Evolutionary conservation across 1,284 basidiomycete genomes (phyloP), one percentile per base, ranked within the genome.

Genomic region (Fomitopsis schrenkii): DNA sequence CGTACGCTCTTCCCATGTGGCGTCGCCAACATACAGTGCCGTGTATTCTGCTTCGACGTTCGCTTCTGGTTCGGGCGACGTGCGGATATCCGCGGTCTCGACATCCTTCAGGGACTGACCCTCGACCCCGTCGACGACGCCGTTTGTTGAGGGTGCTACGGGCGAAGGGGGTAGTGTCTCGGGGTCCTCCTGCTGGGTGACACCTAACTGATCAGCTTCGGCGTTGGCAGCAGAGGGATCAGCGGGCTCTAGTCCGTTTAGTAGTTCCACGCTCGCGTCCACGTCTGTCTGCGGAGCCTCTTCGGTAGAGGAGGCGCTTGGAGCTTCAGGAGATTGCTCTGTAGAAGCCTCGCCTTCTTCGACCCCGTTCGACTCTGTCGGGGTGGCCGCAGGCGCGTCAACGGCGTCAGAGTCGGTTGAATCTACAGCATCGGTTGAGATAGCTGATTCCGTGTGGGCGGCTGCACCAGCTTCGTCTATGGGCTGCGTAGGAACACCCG

Each of bases 1-100:
- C 45, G 91, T 89, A 62, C 89, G 83, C 71, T 93, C 93, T 75
- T 97, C 95, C 95, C 94, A 97, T 2, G 85, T 89, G 26, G 84
- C 77, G 45, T 88, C 85, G 17, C 86, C 83, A 22, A 87, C 79
- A 62, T 69, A 74, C 28, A 62, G 52, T 2, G 67, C 64, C 19
- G 62, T 41, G 42, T 30, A 28, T 2, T 50, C 48, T 12, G 12
- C 5, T 3, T 68, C 58, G 0, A 19, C 44, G 38, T 64, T 59
- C 10, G 57, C 7, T 15, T 40, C 33, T 5, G 52, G 46, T 26
- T 64, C 62, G 2, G 57, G 44, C 30, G 36, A 38, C 5, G 44
- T 9, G n/a, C 45, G 19, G 3, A 15, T 41, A 41, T 64, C 53
- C 14, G 60, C 59, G 22, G 41, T 55, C 30, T 62, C 60, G 30